These are phyloP conservation scores for Aspergillus taichungensis DNA, from an alignment of 495 filamentous ascomycete species.

Conservation along the genomic window DNA sequence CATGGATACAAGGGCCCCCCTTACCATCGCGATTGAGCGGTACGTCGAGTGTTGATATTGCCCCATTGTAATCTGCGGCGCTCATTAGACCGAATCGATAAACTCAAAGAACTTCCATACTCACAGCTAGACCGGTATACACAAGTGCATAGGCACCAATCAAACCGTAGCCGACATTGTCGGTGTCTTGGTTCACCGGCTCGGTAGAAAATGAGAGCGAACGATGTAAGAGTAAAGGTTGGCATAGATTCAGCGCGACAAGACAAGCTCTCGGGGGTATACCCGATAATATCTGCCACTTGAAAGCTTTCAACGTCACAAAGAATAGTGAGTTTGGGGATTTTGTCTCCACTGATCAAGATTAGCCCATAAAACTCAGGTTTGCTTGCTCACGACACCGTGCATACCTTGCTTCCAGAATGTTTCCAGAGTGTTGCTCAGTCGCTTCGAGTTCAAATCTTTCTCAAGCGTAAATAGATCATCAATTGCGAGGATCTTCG, in stretches of 20 bases:
- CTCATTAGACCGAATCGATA: constrained; percentile 17
- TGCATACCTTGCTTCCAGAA: constrained; percentile 21
- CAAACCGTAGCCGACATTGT: constrained; percentile 51
- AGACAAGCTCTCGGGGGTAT: constrained; percentile 45
- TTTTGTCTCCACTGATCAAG: constrained; percentile 2
- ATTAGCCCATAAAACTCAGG: constrained; percentile 1
- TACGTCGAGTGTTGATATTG: constrained; percentile 50
- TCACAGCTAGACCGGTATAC: constrained; percentile 54
- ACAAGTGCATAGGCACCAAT: constrained; percentile 57
- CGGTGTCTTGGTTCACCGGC: constrained; percentile 26
- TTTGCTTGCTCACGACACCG: too few species aligned
- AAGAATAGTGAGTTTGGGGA: constrained; percentile 6
- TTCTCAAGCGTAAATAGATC: constrained; percentile 42
- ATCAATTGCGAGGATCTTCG: constrained; percentile 29
- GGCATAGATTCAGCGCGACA: constrained; percentile 52
- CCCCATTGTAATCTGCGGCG: constrained; percentile 26
- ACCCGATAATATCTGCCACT: constrained; percentile 35
- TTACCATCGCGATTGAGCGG: constrained; percentile 49
- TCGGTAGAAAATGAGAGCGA: constrained; percentile 39
- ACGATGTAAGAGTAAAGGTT: constrained; percentile 54
- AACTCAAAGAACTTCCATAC: constrained; percentile 20
- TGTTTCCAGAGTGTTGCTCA: constrained; percentile 26
- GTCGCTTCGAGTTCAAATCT: constrained; percentile 28
- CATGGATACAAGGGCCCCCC: constrained; percentile 48
- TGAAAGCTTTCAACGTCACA: constrained; percentile 34